Conservation (phyloP, 2,329 filamentous ascomycete species). For the Periconia sp. region DNA sequence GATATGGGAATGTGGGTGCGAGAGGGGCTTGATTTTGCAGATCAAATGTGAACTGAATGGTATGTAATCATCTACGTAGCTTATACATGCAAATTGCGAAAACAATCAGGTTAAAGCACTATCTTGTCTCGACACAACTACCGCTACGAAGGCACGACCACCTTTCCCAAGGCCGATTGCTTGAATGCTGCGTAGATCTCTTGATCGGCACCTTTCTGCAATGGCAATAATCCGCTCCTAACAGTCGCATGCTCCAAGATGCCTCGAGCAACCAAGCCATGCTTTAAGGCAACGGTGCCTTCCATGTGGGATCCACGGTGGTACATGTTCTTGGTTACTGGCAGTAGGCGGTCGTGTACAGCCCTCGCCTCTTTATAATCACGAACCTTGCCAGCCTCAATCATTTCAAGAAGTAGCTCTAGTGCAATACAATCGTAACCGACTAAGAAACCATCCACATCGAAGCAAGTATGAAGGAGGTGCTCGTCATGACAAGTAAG, state of each 20-base stretch:
- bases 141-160: constrained; percentile 25
- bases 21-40: constrained; percentile 8
- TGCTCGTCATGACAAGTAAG: constrained; percentile 62
- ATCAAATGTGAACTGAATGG: constrained; percentile 4
- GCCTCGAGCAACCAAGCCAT: constrained; percentile 58
- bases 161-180: constrained; percentile 42
- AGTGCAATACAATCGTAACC: constrained; percentile 62
- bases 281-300: constrained; percentile 59
- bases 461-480: constrained; percentile 59
- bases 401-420: constrained; percentile 57
- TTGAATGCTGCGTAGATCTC: constrained; percentile 53
- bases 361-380: constrained; percentile 57
- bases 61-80: too few species aligned
- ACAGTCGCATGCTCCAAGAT: constrained; percentile 59
- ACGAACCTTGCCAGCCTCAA: constrained; percentile 57
- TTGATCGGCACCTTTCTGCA: constrained; percentile 50
- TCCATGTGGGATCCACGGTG: constrained; percentile 63
- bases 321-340: constrained; percentile 61
- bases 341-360: constrained; percentile 59
- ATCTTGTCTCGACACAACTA: too few species aligned
- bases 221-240: constrained; percentile 55
- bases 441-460: constrained; percentile 62
- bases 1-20: constrained; percentile 25
- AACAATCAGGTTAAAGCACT: too few species aligned
- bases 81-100: too few species aligned